Percentiles rank a stretch among this genome's conserved stretches.
These are phyloP conservation scores for Glycyrrhiza uralensis DNA, from an alignment of 306 rosid genomes.

Conservation along the genomic window DNA sequence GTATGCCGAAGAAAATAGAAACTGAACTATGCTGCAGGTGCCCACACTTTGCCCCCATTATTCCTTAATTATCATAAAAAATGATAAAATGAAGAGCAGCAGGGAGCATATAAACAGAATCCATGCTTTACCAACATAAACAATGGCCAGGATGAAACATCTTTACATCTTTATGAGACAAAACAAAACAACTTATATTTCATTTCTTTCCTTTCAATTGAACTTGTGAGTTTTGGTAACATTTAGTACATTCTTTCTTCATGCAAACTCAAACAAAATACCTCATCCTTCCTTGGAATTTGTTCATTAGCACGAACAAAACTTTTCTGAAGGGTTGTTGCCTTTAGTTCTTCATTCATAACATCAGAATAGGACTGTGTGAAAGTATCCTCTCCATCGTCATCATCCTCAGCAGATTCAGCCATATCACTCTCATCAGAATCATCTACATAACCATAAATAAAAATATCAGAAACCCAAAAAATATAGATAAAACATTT, in stretches of 20 bases:
- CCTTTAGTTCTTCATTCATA: constrained; percentile 65
- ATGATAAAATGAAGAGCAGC: not conserved
- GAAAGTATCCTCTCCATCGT: constrained; percentile 50
- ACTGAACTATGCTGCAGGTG: not conserved
- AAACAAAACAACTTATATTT: not conserved
- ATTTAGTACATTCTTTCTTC: not conserved
- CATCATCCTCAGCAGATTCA: constrained; percentile 39
- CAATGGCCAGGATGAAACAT: not conserved
- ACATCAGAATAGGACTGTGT: constrained; percentile 71
- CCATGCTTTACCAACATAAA: not conserved
- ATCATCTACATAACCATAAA: constrained; percentile 51
- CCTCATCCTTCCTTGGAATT: constrained; percentile 69
- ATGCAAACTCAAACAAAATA: constrained; percentile 24
- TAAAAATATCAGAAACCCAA: constrained; percentile 7
- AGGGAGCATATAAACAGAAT: not conserved
- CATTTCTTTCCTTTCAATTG: not conserved
- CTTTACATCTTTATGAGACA: not conserved
- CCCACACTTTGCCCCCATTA: not conserved
- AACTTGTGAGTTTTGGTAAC: not conserved
- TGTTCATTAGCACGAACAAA: constrained; percentile 79
- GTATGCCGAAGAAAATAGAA: constrained; percentile 14
- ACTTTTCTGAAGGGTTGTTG: constrained; percentile 70
- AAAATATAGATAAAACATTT: not conserved
- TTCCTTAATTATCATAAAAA: not conserved
- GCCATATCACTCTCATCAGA: constrained; percentile 59